A percentile compares a stretch with the other conserved stretches of the same genome.
These are phyloP conservation scores for Mercurialis annua DNA, from an alignment of 345 rosid genomes.

Conservation along the genomic window DNA sequence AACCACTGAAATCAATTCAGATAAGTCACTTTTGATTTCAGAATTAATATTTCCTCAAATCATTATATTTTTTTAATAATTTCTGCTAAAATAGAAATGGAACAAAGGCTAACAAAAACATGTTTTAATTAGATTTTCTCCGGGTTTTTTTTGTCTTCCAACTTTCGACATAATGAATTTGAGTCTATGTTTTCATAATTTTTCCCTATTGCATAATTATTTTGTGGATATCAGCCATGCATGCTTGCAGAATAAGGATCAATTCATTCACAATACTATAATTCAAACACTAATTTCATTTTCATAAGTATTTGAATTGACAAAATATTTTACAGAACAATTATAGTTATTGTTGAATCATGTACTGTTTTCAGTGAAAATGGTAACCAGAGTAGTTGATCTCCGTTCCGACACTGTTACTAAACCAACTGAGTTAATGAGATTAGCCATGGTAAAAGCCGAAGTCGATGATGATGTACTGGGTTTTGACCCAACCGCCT, in stretches of 20 bases:
- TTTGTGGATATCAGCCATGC: constrained; percentile 6
- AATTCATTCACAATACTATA: not conserved
- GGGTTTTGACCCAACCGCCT: constrained; percentile 62
- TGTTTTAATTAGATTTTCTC: not conserved
- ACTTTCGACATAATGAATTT: not conserved
- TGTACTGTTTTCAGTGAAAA: constrained; percentile 31
- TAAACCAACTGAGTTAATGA: constrained; percentile 82
- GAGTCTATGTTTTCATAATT: not conserved
- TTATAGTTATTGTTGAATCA: not conserved
- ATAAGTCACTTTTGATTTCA: not conserved
- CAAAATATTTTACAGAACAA: not conserved
- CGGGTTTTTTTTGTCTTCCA: not conserved
- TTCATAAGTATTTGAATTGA: not conserved
- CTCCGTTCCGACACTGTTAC: constrained; percentile 94
- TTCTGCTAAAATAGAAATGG: not conserved
- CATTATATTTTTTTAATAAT: not conserved
- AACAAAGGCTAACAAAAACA: not conserved
- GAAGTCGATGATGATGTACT: constrained; percentile 93
- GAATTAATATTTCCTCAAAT: constrained; percentile 2
- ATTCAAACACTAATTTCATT: constrained; percentile 2
- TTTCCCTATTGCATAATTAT: not conserved
- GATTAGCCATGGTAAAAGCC: constrained; percentile 82
- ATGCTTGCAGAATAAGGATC: constrained; percentile 29
- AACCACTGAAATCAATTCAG: not conserved
- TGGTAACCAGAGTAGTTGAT: constrained; percentile 74